A percentile compares a stretch with the other conserved stretches of the same genome.
These are phyloP conservation scores for Monascus ruber DNA, from an alignment of 2,329 filamentous ascomycete species.

Conservation along the genomic window DNA sequence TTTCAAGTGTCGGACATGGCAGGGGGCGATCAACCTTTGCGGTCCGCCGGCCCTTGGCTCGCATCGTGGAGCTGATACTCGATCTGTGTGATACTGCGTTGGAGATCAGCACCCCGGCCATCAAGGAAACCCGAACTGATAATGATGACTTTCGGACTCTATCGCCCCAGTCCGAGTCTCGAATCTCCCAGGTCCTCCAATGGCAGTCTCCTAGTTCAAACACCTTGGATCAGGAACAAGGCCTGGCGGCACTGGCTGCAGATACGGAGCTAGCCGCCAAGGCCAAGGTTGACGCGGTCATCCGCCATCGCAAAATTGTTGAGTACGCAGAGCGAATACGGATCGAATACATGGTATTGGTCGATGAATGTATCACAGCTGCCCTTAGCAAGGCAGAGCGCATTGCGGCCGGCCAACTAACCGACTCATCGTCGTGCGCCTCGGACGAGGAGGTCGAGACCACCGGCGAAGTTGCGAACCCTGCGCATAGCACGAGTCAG, in stretches of 20 bases:
- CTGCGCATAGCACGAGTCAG: slow-evolving; percentile 4
- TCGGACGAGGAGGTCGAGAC: slow-evolving; percentile 41
- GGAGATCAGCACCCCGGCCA: slow-evolving; percentile 85
- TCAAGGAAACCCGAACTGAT: slow-evolving; percentile 66
- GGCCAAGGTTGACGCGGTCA: slow-evolving; percentile 83
- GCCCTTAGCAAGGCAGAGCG: slow-evolving; percentile 81
- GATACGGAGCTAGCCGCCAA: slow-evolving; percentile 79
- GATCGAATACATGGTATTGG: slow-evolving; percentile 80
- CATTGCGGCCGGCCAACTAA: slow-evolving; percentile 74
- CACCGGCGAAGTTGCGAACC: slow-evolving; percentile 3
- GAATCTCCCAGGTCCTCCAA: slow-evolving; percentile 85
- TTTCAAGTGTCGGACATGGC: slow-evolving; percentile 60
- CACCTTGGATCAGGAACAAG: slow-evolving; percentile 86
- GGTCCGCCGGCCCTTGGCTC: slow-evolving; percentile 73
- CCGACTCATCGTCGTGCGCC: slow-evolving; percentile 57
- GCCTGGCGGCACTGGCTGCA: slow-evolving; percentile 71
- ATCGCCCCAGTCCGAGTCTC: slow-evolving; percentile 89
- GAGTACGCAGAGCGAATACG: slow-evolving; percentile 95
- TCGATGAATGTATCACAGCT: slow-evolving; percentile 90
- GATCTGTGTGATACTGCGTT: slow-evolving; percentile 93
- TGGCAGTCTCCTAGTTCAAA: slow-evolving; percentile 94
- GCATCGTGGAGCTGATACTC: slow-evolving; percentile 88
- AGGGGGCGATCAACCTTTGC: slow-evolving; percentile 74
- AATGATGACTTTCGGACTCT: slow-evolving; percentile 72
- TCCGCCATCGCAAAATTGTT: slow-evolving; percentile 81